phyloP scores from a whole-genome alignment of 2,329 filamentous ascomycete species.

The Exophiala sp. region DNA sequence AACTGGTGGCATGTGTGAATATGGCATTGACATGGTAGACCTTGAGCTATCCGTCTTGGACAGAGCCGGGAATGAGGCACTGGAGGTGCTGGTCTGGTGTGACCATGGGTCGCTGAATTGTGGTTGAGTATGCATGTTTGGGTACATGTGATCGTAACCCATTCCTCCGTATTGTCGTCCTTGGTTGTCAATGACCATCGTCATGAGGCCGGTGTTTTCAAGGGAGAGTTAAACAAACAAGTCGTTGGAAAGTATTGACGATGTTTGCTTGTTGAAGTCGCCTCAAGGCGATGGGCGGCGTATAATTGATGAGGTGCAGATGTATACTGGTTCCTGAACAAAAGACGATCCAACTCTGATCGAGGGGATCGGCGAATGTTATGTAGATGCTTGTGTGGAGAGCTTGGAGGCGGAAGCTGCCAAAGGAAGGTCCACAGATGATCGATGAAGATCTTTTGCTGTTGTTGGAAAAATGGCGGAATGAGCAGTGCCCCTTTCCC shows the following conservation, averaged over 20 bases:
- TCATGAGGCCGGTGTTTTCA: conserved; percentile 56
- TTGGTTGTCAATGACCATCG: conserved; percentile 89
- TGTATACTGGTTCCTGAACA: conserved; percentile 14
- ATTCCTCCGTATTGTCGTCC: conserved; percentile 76
- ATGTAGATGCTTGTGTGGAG: conserved; percentile 25
- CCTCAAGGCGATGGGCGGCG: neutral
- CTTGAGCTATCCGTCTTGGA: conserved; percentile 56
- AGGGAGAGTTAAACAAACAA: neutral
- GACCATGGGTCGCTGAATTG: conserved; percentile 94
- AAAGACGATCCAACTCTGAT: conserved; percentile 15
- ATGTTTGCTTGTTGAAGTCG: neutral
- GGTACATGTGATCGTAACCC: conserved; percentile 71
- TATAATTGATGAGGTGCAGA: conserved; percentile 3
- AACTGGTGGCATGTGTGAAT: conserved; percentile 68
- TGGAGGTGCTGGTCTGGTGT: conserved; percentile 50
- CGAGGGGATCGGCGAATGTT: conserved; percentile 26
- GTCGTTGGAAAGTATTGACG: neutral
- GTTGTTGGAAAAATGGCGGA: conserved; percentile 19
- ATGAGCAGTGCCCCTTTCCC: conserved; percentile 24
- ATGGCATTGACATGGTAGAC: conserved; percentile 65
- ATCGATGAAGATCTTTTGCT: conserved; percentile 24
- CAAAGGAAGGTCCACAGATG: conserved; percentile 18
- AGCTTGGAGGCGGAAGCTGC: conserved; percentile 16
- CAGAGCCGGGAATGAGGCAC: conserved; percentile 58
- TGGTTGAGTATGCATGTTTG: conserved; percentile 58